Conservation (phyloP, 345 rosid species). For the Citrus mangshanensis region DNA sequence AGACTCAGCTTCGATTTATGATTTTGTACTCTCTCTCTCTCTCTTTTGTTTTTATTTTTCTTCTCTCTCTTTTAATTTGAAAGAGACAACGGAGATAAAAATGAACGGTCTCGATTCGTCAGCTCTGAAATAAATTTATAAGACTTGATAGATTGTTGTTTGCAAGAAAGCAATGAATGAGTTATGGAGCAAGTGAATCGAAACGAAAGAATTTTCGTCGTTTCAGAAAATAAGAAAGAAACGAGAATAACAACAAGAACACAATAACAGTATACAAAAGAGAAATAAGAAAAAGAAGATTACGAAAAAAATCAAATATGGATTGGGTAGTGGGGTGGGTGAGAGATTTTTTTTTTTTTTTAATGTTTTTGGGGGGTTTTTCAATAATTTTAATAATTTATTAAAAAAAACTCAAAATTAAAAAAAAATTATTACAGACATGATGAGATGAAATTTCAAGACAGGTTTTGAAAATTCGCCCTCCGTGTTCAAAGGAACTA, state of each 20-base stretch:
- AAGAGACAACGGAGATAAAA: background rate
- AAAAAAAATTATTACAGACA: too few relatives aligned
- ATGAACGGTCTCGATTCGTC: background rate
- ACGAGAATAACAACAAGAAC: background rate
- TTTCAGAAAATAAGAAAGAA: background rate
- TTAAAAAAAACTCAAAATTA: too few relatives aligned
- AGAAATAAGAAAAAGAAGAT: background rate
- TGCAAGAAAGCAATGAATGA: background rate
- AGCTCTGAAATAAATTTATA: background rate
- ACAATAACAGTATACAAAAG: constrained; percentile 16
- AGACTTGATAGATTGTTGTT: background rate
- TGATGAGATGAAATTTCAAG: too few relatives aligned
- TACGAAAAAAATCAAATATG: background rate
- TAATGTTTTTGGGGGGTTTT: too few relatives aligned
- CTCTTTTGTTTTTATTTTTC: too few relatives aligned
- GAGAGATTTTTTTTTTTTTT: too few relatives aligned
- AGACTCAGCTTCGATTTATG: background rate
- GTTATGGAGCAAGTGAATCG: background rate
- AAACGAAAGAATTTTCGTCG: background rate
- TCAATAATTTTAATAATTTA: too few relatives aligned
- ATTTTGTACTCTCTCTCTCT: background rate
- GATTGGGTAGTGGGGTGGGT: too few relatives aligned
- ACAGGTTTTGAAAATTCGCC: too few relatives aligned
- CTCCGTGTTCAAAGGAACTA: too few relatives aligned
- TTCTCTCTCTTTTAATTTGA: too few relatives aligned